Evolutionary conservation across 805 yeast species (phyloP), one percentile per base, ranked within the genome.

Genomic region (Ogataea pilisensis): DNA sequence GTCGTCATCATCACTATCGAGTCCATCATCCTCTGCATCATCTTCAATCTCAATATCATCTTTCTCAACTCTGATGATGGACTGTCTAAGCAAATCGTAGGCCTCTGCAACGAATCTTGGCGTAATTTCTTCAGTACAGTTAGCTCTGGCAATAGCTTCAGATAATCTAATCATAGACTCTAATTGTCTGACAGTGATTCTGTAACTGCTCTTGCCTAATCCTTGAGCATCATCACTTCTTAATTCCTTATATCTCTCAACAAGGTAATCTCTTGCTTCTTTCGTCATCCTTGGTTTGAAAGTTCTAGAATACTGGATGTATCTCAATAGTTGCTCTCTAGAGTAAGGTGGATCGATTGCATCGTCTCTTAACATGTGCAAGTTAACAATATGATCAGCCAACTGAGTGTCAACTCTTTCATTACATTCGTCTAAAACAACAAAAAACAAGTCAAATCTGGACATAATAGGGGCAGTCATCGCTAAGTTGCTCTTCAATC

Each of bases 401-500:
- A 93, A 70, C 52, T 85, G 86, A 1, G 95, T 83, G 61, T 93
- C 99, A 32, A 89, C 76, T 51, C 81, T 76, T 57, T 87, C 96
- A 57, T 91, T 91, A 61, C 96, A 85, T 57, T 93, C 98, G 64
- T 91, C 99, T 49, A 93, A 70, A 39, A 93, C 83, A 21, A 93
- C 97, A 57, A 93, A 93, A 61, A 93, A 93, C 49, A 93, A 67
- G 65, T 93, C 99, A 62, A 93, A 93, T 66, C 99, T 80, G 24
- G 98, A 91, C 96, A 93, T 93, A 60, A 93, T 93, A 2, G 99
- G 99, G 1, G 97, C 98, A 13, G 96, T 86, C 96, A 93, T 88
- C 56, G 84, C 82, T 58, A 93, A 72, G 58, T 93, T 93, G 36
- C 95, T 80, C 48, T 95, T 72, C 44, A 93, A 71, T 2, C 95